These are phyloP conservation scores for Tolypocladium tundrense DNA, from an alignment of 2,329 filamentous ascomycete genomes.

Conservation along the genomic window DNA sequence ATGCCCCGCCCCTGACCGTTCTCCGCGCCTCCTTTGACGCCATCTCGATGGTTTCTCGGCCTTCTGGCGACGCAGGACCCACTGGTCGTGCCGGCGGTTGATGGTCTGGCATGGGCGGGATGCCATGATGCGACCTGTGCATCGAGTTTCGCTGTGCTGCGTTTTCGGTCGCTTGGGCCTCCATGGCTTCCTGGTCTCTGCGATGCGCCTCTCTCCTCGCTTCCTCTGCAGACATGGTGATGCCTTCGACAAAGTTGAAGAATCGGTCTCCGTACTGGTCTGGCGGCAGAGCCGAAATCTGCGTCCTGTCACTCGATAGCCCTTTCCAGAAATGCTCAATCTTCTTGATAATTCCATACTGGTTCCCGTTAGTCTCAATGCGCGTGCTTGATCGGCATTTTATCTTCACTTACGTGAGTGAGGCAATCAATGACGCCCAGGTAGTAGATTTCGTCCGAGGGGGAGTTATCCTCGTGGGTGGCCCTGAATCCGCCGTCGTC, in stretches of 20 bases:
- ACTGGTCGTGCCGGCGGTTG: constrained; percentile 30
- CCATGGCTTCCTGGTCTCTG: constrained; percentile 50
- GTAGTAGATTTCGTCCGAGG: constrained; percentile 92
- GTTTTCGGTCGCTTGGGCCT: constrained; percentile 21
- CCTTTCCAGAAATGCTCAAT: constrained; percentile 97
- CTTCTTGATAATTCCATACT: constrained; percentile 94
- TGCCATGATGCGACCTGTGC: constrained; percentile 18
- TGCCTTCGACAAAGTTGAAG: constrained; percentile 78
- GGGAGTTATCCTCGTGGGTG: constrained; percentile 78
- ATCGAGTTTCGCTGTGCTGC: constrained; percentile 27
- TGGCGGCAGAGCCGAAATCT: constrained; percentile 89
- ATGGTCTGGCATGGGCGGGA: constrained; percentile 36
- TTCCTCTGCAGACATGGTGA: constrained; percentile 85
- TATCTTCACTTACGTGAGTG: constrained; percentile 65
- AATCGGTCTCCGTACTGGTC: constrained; percentile 90
- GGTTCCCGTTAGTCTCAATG: constrained; percentile 15
- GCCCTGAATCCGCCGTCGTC: constrained; percentile 91
- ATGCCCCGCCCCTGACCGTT: constrained; percentile 19
- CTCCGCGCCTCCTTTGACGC: constrained; percentile 27
- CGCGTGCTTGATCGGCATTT: constrained; percentile 1
- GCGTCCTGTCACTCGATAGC: constrained; percentile 66
- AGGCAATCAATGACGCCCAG: constrained; percentile 97
- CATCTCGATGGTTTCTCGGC: constrained; percentile 28
- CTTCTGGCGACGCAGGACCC: constrained; percentile 24
- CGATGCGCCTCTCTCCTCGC: constrained; percentile 54